A percentile compares a stretch with the other conserved stretches of the same genome.
These are phyloP conservation scores for Kandelia obovata DNA, from an alignment of 345 rosid species.

Conservation along the genomic window DNA sequence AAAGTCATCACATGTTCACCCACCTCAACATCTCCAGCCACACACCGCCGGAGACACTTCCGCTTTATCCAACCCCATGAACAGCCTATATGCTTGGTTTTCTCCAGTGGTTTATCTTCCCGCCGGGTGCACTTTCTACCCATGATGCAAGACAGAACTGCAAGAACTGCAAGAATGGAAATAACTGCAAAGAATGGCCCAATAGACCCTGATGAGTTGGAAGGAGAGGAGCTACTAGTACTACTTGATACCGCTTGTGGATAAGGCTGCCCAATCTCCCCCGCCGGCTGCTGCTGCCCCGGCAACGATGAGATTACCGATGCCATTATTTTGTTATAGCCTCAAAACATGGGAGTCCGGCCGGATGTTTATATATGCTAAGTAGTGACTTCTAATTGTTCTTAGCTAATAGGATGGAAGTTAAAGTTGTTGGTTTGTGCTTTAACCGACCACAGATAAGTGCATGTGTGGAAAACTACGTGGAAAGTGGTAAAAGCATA, in stretches of 20 bases:
- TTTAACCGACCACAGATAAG: too few species aligned
- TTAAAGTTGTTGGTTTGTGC: too few species aligned
- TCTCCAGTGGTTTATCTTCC: slow-evolving; percentile 32
- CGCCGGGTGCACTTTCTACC: slow-evolving; percentile 47
- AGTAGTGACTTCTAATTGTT: background rate
- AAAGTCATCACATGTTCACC: slow-evolving; percentile 17
- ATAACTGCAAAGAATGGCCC: slow-evolving; percentile 73
- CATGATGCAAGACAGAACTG: slow-evolving; percentile 53
- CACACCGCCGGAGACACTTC: slow-evolving; percentile 23
- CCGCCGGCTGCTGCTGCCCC: slow-evolving; percentile 24
- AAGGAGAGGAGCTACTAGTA: slow-evolving; percentile 21
- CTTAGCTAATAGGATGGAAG: too few species aligned
- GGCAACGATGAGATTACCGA: slow-evolving; percentile 26
- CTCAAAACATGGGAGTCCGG: background rate
- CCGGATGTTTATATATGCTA: background rate
- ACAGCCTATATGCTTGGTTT: slow-evolving; percentile 33
- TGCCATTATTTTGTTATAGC: slow-evolving; percentile 18
- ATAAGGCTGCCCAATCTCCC: slow-evolving; percentile 13
- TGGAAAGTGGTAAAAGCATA: too few species aligned
- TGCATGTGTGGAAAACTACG: too few species aligned
- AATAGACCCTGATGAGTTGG: slow-evolving; percentile 42
- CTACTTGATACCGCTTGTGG: slow-evolving; percentile 17
- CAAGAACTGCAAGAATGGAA: slow-evolving; percentile 47
- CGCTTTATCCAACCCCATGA: slow-evolving; percentile 41
- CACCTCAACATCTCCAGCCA: slow-evolving; percentile 39